A percentile compares a stretch with the other conserved stretches of the same genome.
phyloP scores from a whole-genome alignment of 495 filamentous ascomycete species.

The Corynascus novoguineensis region DNA sequence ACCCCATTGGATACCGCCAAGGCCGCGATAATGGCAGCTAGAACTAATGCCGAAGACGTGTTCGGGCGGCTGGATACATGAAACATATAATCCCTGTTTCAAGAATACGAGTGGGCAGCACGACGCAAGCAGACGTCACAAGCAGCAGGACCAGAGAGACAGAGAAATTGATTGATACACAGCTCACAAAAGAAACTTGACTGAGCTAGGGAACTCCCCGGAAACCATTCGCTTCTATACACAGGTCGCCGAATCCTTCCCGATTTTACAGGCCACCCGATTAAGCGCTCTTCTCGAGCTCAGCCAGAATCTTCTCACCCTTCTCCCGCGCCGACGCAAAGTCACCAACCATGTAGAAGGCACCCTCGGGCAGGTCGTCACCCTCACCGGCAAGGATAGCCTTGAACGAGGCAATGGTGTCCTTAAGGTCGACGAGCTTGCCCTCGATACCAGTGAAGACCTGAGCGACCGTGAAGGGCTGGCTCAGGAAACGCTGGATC shows the following conservation, averaged over 20 bases:
- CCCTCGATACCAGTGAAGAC: slow-evolving; percentile 99
- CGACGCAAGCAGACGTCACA: not conserved
- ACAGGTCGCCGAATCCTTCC: slow-evolving; percentile 32
- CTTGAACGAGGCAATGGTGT: slow-evolving; percentile 97
- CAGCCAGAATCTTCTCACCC: slow-evolving; percentile 99
- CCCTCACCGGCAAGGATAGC: slow-evolving; percentile 90
- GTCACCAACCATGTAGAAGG: slow-evolving; percentile 98
- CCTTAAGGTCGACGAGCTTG: slow-evolving; percentile 93
- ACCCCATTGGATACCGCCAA: not conserved
- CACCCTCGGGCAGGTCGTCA: slow-evolving; percentile 92
- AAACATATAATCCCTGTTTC: no score
- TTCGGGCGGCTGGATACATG: no score
- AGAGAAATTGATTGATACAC: slow-evolving; percentile 39
- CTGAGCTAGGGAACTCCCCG: slow-evolving; percentile 32
- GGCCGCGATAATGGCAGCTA: not conserved
- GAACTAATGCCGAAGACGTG: no score
- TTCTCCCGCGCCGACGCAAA: slow-evolving; percentile 87
- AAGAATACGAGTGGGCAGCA: no score
- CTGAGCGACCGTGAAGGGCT: slow-evolving; percentile 98
- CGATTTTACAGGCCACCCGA: slow-evolving; percentile 42
- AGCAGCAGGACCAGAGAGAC: slow-evolving; percentile 13
- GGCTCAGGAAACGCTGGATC: slow-evolving; percentile 97
- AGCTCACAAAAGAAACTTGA: slow-evolving; percentile 38
- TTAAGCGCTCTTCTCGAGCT: slow-evolving; percentile 69
- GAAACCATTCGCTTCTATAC: slow-evolving; percentile 36